Evolutionary conservation across 2,329 filamentous ascomycete species (phyloP).

Genomic region (Penicillium sp.): DNA sequence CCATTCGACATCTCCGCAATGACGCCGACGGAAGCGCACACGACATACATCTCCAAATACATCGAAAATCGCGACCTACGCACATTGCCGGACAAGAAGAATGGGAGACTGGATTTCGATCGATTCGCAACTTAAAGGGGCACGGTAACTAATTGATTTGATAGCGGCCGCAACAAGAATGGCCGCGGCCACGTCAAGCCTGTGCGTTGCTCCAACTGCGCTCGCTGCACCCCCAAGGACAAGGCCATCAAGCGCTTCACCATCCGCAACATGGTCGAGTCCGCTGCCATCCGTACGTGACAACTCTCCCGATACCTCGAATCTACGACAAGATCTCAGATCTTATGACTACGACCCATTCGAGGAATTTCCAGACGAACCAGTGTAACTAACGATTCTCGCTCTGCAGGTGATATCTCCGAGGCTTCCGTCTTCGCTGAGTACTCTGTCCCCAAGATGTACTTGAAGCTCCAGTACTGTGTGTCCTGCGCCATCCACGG

Average conservation of each 20-base stretch:
- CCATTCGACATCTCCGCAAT: constrained; percentile 32
- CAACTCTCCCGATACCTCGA: constrained; percentile 15
- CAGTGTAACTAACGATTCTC: constrained; percentile 10
- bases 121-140: constrained; percentile 7
- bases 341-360: not conserved
- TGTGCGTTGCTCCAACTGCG: constrained; percentile 90
- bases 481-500: constrained; percentile 99
- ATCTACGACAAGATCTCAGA: not conserved
- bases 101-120: constrained; percentile 22
- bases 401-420: constrained; percentile 89
- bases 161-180: constrained; percentile 98
- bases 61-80: constrained; percentile 11
- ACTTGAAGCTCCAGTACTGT: constrained; percentile 99
- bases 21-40: constrained; percentile 19
- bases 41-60: constrained; percentile 3
- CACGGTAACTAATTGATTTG: constrained; percentile 27
- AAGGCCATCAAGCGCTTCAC: constrained; percentile 99
- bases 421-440: constrained; percentile 99
- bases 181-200: constrained; percentile 99
- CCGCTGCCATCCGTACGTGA: constrained; percentile 95
- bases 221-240: constrained; percentile 93
- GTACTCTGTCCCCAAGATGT: constrained; percentile 99
- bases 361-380: not conserved
- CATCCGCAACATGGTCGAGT: constrained; percentile 99
- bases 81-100: constrained; percentile 23